These are phyloP conservation scores for Acer campestre DNA, from an alignment of 345 rosid species.

Conservation along the genomic window DNA sequence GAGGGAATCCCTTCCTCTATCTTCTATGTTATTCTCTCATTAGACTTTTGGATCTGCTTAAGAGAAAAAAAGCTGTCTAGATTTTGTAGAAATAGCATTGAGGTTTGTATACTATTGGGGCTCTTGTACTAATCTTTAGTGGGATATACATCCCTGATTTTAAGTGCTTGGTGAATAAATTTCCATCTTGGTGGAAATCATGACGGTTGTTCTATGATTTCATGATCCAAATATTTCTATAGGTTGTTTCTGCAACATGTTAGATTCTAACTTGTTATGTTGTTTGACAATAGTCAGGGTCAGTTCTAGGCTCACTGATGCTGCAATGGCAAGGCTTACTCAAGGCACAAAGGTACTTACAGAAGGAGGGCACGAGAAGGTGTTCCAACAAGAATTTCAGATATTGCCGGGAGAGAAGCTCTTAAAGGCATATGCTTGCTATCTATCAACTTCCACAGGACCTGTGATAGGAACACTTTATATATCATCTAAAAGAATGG, in stretches of 20 bases:
- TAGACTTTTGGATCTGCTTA: background rate
- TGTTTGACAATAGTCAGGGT: slow-evolving; percentile 53
- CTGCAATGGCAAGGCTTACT: slow-evolving; percentile 81
- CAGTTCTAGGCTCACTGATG: slow-evolving; percentile 67
- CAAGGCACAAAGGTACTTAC: slow-evolving; percentile 71
- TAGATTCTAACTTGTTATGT: slow-evolving; percentile 13
- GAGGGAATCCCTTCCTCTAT: background rate
- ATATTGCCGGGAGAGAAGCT: slow-evolving; percentile 60
- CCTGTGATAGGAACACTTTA: slow-evolving; percentile 78
- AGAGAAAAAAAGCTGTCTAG: background rate
- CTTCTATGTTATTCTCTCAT: background rate
- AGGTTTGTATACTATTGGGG: background rate
- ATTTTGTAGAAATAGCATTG: background rate
- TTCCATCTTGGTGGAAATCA: background rate
- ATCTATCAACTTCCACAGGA: slow-evolving; percentile 71
- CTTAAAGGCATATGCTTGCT: slow-evolving; percentile 68
- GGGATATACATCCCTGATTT: background rate
- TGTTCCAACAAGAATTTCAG: slow-evolving; percentile 68
- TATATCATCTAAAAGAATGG: slow-evolving; percentile 55
- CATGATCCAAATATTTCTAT: background rate
- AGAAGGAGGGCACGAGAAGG: slow-evolving; percentile 79
- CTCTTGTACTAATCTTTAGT: background rate
- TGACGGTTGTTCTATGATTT: background rate
- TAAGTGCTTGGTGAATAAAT: background rate
- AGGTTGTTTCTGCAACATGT: background rate